Percentiles rank a stretch among this genome's conserved stretches.
phyloP scores from a whole-genome alignment of 768 basidiomycete genomes.

The Pisolithus marmoratus region DNA sequence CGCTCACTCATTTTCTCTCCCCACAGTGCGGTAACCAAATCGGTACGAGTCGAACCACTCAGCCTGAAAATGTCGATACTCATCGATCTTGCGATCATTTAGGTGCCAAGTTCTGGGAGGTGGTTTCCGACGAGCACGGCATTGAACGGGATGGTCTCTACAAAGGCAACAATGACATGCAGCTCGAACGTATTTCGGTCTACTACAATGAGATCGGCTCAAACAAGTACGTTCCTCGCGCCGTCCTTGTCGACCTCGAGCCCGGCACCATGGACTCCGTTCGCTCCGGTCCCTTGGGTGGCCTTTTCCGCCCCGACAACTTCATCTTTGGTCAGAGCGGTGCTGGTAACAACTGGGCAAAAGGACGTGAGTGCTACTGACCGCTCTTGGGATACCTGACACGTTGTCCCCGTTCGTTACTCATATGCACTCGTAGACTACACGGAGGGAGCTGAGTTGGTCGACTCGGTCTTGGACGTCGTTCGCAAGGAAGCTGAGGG shows the following conservation, averaged over 20 bases:
- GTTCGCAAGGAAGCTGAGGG: conserved; percentile 99
- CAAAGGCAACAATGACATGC: conserved; percentile 90
- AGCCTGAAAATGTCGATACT: conserved; percentile 6
- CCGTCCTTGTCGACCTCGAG: conserved; percentile 95
- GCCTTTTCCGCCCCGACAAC: conserved; percentile 96
- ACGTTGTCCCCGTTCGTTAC: neutral
- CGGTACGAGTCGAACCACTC: conserved; percentile 49
- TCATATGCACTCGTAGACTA: conserved; percentile 41
- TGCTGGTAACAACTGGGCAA: conserved; percentile 99
- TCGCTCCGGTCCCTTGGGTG: conserved; percentile 83
- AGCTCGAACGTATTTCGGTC: conserved; percentile 95
- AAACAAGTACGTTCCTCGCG: conserved; percentile 98
- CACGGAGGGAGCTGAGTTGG: conserved; percentile 96
- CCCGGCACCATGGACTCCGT: conserved; percentile 96
- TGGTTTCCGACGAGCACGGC: conserved; percentile 97
- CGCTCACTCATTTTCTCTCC: conserved; percentile 26
- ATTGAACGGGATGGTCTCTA: conserved; percentile 91
- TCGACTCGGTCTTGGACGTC: conserved; percentile 96
- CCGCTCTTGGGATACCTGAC: neutral
- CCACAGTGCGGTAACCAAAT: conserved; percentile 97
- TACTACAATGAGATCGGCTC: conserved; percentile 96
- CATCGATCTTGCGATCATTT: conserved; percentile 13
- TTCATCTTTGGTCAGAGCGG: conserved; percentile 98
- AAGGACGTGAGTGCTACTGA: conserved; percentile 75
- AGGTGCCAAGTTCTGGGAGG: conserved; percentile 98